Evolutionary conservation across 192 early-diverging fungal genomes (phyloP).

Genomic region (Entomortierella parvispora): DNA sequence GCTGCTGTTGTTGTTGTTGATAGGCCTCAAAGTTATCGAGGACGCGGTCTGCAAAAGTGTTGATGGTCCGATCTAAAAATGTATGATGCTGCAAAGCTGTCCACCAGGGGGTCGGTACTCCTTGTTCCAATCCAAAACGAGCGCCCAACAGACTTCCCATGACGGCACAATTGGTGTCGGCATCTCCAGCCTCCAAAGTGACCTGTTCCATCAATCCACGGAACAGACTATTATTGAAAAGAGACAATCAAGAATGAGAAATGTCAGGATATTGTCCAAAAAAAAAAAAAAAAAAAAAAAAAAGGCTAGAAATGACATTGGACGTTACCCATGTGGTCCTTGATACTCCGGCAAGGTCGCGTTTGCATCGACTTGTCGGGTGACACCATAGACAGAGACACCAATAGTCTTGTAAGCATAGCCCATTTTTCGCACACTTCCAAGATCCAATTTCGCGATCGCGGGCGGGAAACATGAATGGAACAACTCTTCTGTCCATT

Average conservation of each 20-base stretch:
- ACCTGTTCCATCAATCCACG: conserved; percentile 58
- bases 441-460: conserved; percentile 43
- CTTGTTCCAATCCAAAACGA: conserved; percentile 47
- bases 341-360: conserved; percentile 30
- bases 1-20: background rate
- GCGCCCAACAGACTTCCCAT: conserved; percentile 63
- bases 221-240: conserved; percentile 30
- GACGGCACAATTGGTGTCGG: conserved; percentile 51
- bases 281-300: no score
- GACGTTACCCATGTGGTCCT: conserved; percentile 14
- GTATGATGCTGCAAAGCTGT: conserved; percentile 15
- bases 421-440: conserved; percentile 37
- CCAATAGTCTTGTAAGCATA: conserved; percentile 65
- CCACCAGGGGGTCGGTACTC: conserved; percentile 29
- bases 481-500: conserved; percentile 17
- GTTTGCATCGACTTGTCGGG: conserved; percentile 24
- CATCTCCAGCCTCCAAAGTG: conserved; percentile 61
- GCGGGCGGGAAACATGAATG: conserved; percentile 45
- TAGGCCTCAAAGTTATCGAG: conserved; percentile 11
- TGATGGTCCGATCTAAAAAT: conserved; percentile 18
- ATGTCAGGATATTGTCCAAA: no score
- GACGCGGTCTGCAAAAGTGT: conserved; percentile 14
- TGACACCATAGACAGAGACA: conserved; percentile 46
- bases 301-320: no score
- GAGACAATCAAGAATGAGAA: no score